Conservation (phyloP, 345 rosid species). For the Eutrema heterophyllum region DNA sequence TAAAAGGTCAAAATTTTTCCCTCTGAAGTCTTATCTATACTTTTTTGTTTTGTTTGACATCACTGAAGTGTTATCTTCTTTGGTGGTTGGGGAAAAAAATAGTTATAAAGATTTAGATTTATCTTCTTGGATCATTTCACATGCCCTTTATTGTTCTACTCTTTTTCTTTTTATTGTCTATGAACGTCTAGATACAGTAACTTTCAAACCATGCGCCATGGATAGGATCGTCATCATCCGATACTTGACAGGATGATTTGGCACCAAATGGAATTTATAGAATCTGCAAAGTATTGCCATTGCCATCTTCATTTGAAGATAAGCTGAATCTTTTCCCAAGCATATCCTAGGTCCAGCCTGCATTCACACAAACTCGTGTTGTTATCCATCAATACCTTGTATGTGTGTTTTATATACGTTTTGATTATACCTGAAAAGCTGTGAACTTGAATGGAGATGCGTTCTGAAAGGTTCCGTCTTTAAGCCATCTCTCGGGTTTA, state of each 20-base stretch:
- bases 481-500: conserved; percentile 92
- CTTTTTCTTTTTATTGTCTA: neutral
- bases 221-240: conserved; percentile 91
- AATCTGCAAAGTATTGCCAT: conserved; percentile 77
- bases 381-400: neutral
- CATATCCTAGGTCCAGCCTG: conserved; percentile 97
- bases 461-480: conserved; percentile 77
- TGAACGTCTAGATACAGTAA: conserved; percentile 44
- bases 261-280: conserved; percentile 63
- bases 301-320: conserved; percentile 94
- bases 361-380: neutral
- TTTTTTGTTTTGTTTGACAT: too few relatives aligned
- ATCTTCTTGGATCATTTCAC: conserved; percentile 2
- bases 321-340: conserved; percentile 95
- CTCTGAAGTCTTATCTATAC: too few relatives aligned
- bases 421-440: conserved; percentile 68
- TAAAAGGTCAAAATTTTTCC: too few relatives aligned
- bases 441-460: conserved; percentile 95
- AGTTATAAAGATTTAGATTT: neutral
- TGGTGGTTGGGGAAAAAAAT: neutral
- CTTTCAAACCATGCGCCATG: conserved; percentile 80
- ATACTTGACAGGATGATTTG: conserved; percentile 76
- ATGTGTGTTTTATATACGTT: neutral
- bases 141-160: neutral
- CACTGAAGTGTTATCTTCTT: neutral